phyloP scores from a whole-genome alignment of 1,284 basidiomycete genomes.

The Cutaneotrichosporon sp. region DNA sequence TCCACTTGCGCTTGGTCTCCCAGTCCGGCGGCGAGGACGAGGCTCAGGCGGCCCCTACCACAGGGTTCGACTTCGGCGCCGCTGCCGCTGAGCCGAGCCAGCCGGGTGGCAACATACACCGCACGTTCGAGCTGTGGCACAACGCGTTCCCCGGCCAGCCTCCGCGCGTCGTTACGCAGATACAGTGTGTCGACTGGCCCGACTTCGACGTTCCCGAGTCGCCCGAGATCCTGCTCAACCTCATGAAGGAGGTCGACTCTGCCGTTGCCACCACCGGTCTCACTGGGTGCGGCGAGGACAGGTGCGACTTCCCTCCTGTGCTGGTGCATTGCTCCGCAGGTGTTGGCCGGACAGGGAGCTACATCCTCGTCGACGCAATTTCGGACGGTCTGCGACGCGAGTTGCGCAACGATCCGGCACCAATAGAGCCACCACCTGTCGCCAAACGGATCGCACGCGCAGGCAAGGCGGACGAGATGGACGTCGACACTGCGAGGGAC shows the following conservation, averaged over 20 bases:
- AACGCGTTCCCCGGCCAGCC: slow-evolving; percentile 61
- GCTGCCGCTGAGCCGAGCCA: slow-evolving; percentile 18
- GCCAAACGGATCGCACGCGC: neutral
- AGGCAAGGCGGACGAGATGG: slow-evolving; percentile 1
- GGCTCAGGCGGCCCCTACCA: slow-evolving; percentile 26
- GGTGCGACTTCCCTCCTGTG: slow-evolving; percentile 48
- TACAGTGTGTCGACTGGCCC: slow-evolving; percentile 90
- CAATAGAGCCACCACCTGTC: neutral
- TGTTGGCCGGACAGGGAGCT: slow-evolving; percentile 87
- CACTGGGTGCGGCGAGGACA: slow-evolving; percentile 24
- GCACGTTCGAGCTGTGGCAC: slow-evolving; percentile 70
- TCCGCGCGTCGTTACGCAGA: slow-evolving; percentile 63
- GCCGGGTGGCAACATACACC: slow-evolving; percentile 58
- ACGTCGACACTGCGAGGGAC: neutral
- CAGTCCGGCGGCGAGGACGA: slow-evolving; percentile 59
- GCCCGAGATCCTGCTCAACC: slow-evolving; percentile 67
- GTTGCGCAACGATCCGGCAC: slow-evolving; percentile 16
- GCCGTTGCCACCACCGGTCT: slow-evolving; percentile 62
- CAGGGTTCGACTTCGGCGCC: slow-evolving; percentile 53
- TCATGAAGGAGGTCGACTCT: slow-evolving; percentile 64
- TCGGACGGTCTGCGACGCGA: slow-evolving; percentile 74
- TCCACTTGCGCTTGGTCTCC: slow-evolving; percentile 66
- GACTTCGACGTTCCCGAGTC: slow-evolving; percentile 90
- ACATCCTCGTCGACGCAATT: slow-evolving; percentile 83
- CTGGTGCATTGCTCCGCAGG: slow-evolving; percentile 69